Conservation (phyloP, 2,329 filamentous ascomycete species). For the Xylariaceae sp. region DNA sequence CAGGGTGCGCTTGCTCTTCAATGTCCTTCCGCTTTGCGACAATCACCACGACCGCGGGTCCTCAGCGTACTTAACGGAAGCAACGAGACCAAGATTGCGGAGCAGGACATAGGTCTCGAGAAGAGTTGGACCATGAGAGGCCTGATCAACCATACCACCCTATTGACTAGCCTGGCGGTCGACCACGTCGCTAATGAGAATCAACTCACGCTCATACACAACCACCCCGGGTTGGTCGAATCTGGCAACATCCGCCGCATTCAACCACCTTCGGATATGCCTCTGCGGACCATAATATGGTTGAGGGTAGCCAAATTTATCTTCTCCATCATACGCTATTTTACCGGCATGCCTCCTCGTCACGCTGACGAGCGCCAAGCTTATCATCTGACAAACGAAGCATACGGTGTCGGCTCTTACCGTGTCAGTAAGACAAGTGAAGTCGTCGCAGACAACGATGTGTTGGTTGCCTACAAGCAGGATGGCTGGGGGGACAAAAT, state of each 20-base stretch:
- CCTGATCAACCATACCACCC: constrained; percentile 28
- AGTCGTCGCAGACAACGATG: constrained; percentile 1
- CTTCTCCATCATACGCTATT: constrained; percentile 17
- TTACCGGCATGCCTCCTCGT: constrained; percentile 20
- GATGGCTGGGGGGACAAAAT: constrained; percentile 3
- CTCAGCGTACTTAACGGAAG: constrained; percentile 32
- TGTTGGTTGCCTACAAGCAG: constrained; percentile 1
- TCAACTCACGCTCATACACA: constrained; percentile 31
- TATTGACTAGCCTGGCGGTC: constrained; percentile 29
- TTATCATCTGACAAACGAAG: constrained; percentile 26
- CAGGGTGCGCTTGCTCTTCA: constrained; percentile 29
- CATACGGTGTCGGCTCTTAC: constrained; percentile 10
- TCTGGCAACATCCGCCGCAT: constrained; percentile 17
- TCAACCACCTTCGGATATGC: background rate
- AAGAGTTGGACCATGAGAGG: constrained; percentile 20
- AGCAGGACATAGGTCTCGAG: constrained; percentile 30
- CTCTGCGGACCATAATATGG: background rate
- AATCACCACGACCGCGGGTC: constrained; percentile 28
- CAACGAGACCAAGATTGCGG: constrained; percentile 27
- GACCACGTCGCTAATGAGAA: constrained; percentile 27
- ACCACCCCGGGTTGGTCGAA: constrained; percentile 29
- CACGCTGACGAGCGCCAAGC: constrained; percentile 31
- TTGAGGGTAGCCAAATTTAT: constrained; percentile 9
- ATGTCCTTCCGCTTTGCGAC: constrained; percentile 33
- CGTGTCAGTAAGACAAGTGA: constrained; percentile 1